phyloP scores from a whole-genome alignment of 352 stramenopile species.

The Pythium periplocum region DNA sequence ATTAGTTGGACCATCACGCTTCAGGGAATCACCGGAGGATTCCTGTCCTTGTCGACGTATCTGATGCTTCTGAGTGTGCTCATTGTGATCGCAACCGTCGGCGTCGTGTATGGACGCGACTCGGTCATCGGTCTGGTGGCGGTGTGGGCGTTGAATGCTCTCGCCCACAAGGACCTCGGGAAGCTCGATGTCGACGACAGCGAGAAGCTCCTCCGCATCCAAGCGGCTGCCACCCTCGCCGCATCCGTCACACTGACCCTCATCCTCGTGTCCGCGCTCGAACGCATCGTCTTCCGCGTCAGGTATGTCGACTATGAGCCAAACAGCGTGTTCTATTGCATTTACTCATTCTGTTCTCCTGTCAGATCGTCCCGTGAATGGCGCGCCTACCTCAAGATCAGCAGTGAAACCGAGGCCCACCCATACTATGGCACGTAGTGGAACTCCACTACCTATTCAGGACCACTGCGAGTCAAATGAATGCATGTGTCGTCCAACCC shows the following conservation, averaged over 20 bases:
- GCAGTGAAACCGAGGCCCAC: neutral
- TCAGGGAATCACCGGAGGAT: slow-evolving; percentile 29
- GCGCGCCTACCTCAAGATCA: neutral
- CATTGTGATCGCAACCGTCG: slow-evolving; percentile 32
- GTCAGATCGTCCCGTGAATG: neutral
- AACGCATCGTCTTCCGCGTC: slow-evolving; percentile 3
- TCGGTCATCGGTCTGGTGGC: slow-evolving; percentile 48
- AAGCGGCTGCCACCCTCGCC: slow-evolving; percentile 32
- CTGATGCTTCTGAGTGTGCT: slow-evolving; percentile 39
- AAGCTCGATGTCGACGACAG: slow-evolving; percentile 13
- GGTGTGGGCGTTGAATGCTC: slow-evolving; percentile 39
- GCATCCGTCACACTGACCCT: slow-evolving; percentile 12
- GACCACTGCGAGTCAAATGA: too few species aligned
- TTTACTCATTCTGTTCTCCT: neutral
- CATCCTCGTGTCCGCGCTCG: slow-evolving; percentile 8
- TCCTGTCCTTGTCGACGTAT: slow-evolving; percentile 36
- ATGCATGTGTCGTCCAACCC: too few species aligned
- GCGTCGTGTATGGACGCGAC: slow-evolving; percentile 44
- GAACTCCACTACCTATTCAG: neutral
- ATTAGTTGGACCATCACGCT: slow-evolving; percentile 53
- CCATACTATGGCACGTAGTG: neutral
- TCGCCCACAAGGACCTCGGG: slow-evolving; percentile 35
- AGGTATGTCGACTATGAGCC: slow-evolving; percentile 11
- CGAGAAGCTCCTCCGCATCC: slow-evolving; percentile 33
- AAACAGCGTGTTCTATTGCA: neutral